A percentile compares a stretch with the other conserved stretches of the same genome.
These are phyloP conservation scores for Postia placenta DNA, from an alignment of 768 basidiomycete species.

Conservation along the genomic window DNA sequence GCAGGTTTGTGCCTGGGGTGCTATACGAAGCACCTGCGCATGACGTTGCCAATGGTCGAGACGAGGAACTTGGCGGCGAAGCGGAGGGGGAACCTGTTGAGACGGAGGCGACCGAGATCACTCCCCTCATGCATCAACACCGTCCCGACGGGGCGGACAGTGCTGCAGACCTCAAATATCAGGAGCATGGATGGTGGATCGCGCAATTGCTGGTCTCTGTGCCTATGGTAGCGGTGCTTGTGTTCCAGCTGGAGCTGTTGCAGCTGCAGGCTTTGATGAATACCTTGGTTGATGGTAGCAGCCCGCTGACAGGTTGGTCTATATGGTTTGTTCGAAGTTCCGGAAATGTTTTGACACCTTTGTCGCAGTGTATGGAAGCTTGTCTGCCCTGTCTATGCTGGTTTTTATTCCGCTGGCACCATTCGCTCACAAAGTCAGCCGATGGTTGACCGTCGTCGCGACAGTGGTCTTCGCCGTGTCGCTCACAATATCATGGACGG, in stretches of 20 bases:
- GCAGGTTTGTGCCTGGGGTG: constrained; percentile 18
- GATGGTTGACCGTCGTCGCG: constrained; percentile 28
- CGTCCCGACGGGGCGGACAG: constrained; percentile 13
- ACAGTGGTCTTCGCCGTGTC: constrained; percentile 37
- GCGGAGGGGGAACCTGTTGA: constrained; percentile 20
- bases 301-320: constrained; percentile 40
- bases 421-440: constrained; percentile 50
- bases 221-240: constrained; percentile 45
- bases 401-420: constrained; percentile 57
- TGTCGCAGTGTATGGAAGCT: constrained; percentile 41
- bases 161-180: constrained; percentile 12
- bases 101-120: constrained; percentile 46
- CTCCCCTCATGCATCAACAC: constrained; percentile 43
- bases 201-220: constrained; percentile 50
- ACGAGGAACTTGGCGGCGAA: constrained; percentile 20
- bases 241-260: constrained; percentile 44
- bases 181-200: constrained; percentile 48
- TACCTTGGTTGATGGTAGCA: constrained; percentile 58
- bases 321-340: no score
- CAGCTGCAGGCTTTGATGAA: constrained; percentile 45
- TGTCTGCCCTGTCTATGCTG: constrained; percentile 42
- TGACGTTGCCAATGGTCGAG: constrained; percentile 9
- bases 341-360: no score
- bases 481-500: constrained; percentile 23
- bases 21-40: constrained; percentile 13